Conservation (phyloP, 2,329 filamentous ascomycete species). For the Hypoxylon sp. region DNA sequence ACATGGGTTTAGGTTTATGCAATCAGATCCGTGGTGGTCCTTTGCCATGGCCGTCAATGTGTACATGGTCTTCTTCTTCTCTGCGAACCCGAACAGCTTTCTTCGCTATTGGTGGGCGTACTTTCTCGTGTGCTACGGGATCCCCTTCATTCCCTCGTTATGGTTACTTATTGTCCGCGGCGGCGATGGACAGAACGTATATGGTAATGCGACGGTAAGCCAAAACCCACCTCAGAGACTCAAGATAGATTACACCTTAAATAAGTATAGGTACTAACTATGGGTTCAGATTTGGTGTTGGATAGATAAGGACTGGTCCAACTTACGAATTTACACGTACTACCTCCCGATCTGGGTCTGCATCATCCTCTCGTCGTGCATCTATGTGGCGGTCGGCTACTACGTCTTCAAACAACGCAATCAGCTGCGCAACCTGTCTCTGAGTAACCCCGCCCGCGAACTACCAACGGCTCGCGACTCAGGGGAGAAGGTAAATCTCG, state of each 20-base stretch:
- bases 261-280: slow-evolving; percentile 30
- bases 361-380: slow-evolving; percentile 66
- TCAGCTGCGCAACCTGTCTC: slow-evolving; percentile 62
- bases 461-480: slow-evolving; percentile 48
- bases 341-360: slow-evolving; percentile 73
- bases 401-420: slow-evolving; percentile 72
- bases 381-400: slow-evolving; percentile 70
- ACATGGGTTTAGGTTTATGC: slow-evolving; percentile 73
- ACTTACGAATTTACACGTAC: slow-evolving; percentile 71
- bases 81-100: slow-evolving; percentile 75
- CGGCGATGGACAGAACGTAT: slow-evolving; percentile 58
- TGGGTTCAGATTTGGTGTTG: slow-evolving; percentile 70
- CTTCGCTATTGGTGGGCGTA: slow-evolving; percentile 80
- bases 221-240: not conserved
- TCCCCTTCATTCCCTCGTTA: slow-evolving; percentile 76
- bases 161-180: slow-evolving; percentile 70
- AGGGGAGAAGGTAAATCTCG: slow-evolving; percentile 51
- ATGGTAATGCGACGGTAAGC: slow-evolving; percentile 70
- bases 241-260: not conserved
- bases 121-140: slow-evolving; percentile 76
- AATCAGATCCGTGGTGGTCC: slow-evolving; percentile 81
- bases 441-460: slow-evolving; percentile 57
- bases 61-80: slow-evolving; percentile 75
- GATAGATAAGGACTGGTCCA: slow-evolving; percentile 68
- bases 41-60: slow-evolving; percentile 88